These are phyloP conservation scores for Aspergillus sp. DNA, from an alignment of 2,329 filamentous ascomycete genomes.

Conservation along the genomic window DNA sequence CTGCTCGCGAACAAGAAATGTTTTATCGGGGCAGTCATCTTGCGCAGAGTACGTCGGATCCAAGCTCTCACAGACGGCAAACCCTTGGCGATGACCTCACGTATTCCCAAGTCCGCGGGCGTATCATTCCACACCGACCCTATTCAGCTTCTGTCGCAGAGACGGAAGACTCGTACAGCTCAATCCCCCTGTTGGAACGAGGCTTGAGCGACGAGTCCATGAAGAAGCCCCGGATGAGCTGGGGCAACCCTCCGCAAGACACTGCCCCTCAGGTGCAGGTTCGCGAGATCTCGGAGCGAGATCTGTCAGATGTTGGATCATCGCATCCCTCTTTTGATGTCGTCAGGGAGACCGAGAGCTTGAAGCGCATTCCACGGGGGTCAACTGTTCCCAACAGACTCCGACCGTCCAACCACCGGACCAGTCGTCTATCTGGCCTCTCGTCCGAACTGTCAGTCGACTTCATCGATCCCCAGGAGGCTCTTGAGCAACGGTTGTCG, in stretches of 20 bases:
- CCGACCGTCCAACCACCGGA: constrained; percentile 41
- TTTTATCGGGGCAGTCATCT: constrained; percentile 5
- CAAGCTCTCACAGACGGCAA: constrained; percentile 21
- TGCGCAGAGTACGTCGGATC: constrained; percentile 12
- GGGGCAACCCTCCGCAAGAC: constrained; percentile 12
- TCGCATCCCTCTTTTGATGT: constrained; percentile 52
- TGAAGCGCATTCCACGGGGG: constrained; percentile 47
- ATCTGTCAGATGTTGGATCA: constrained; percentile 34
- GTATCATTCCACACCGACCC: constrained; percentile 31
- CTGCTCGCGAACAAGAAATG: constrained; percentile 4
- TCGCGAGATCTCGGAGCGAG: constrained; percentile 26
- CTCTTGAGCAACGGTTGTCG: constrained; percentile 30
- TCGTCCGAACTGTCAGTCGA: constrained; percentile 54
- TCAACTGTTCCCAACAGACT: constrained; percentile 38
- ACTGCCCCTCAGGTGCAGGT: constrained; percentile 24
- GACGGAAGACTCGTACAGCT: constrained; percentile 73
- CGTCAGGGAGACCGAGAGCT: constrained; percentile 51
- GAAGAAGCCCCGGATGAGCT: constrained; percentile 41
- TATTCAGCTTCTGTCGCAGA: constrained; percentile 51
- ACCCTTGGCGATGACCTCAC: constrained; percentile 21
- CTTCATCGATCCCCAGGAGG: constrained; percentile 44
- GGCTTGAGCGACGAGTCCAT: constrained; percentile 52
- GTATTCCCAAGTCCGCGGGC: constrained; percentile 27
- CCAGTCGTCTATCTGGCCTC: constrained; percentile 54
- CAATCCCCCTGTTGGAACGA: constrained; percentile 72